Evolutionary conservation across 306 rosid genomes (phyloP).

Genomic region (Cucurbita maxima): DNA sequence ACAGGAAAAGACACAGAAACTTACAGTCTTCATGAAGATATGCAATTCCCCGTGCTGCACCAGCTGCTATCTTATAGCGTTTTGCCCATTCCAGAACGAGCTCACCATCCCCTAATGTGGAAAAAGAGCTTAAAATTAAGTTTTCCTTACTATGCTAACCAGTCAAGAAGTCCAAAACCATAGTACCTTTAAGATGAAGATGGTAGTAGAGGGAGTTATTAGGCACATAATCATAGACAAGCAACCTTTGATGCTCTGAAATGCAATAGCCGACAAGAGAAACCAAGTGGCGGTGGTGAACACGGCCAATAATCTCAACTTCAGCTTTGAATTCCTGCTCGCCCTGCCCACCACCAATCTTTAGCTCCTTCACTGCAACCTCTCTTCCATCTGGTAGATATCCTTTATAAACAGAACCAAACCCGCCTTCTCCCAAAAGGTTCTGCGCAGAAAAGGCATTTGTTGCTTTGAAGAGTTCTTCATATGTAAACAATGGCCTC

Average conservation of each 20-base stretch:
- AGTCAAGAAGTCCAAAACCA: slow-evolving; percentile 1
- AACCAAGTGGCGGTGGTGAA: slow-evolving; percentile 96
- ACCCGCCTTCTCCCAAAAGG: slow-evolving; percentile 92
- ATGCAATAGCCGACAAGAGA: slow-evolving; percentile 83
- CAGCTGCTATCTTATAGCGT: slow-evolving; percentile 74
- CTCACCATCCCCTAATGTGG: slow-evolving; percentile 30
- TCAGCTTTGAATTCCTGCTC: slow-evolving; percentile 86
- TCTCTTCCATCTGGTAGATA: slow-evolving; percentile 70
- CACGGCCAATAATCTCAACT: slow-evolving; percentile 74
- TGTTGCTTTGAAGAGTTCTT: slow-evolving; percentile 61
- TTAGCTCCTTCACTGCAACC: slow-evolving; percentile 80
- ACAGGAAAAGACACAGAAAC: slow-evolving; percentile 7
- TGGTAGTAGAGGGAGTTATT: slow-evolving; percentile 65
- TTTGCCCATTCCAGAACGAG: slow-evolving; percentile 61
- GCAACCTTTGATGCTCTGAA: slow-evolving; percentile 55
- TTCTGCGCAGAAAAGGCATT: slow-evolving; percentile 53
- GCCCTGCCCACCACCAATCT: slow-evolving; percentile 78
- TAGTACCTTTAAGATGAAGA: slow-evolving; percentile 60
- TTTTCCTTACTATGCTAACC: slow-evolving; percentile 4
- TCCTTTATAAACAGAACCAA: slow-evolving; percentile 84
- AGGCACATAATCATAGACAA: slow-evolving; percentile 79
- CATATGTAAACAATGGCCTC: slow-evolving; percentile 75
- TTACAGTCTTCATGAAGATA: slow-evolving; percentile 98
- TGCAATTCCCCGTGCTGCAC: slow-evolving; percentile 89
- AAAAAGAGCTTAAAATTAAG: slow-evolving; percentile 12